These are phyloP conservation scores for Citrullus colocynthis DNA, from an alignment of 306 rosid genomes.

Conservation along the genomic window DNA sequence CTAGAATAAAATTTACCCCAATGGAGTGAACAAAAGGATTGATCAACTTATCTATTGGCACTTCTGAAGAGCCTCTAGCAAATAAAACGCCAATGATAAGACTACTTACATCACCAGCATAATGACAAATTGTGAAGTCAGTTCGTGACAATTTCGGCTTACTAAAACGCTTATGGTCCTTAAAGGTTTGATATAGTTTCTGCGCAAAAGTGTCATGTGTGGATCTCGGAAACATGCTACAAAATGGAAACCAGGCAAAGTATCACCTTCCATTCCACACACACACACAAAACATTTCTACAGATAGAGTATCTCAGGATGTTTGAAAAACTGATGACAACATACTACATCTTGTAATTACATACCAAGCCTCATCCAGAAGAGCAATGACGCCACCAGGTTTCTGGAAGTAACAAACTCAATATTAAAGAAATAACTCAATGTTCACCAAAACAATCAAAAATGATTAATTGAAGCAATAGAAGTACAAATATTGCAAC, in stretches of 20 bases:
- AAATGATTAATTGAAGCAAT: not conserved
- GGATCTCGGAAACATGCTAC: constrained; percentile 98
- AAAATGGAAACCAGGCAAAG: constrained; percentile 24
- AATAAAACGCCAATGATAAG: not conserved
- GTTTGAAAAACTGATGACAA: constrained; percentile 1
- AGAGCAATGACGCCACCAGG: constrained; percentile 96
- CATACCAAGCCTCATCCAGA: constrained; percentile 97
- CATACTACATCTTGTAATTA: constrained; percentile 4
- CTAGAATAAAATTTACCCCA: constrained; percentile 27
- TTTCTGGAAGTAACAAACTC: constrained; percentile 50
- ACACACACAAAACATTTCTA: not conserved
- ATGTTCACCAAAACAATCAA: not conserved
- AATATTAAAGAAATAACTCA: constrained; percentile 20
- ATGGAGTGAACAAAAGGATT: not conserved
- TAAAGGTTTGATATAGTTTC: constrained; percentile 85
- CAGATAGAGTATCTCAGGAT: not conserved
- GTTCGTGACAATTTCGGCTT: constrained; percentile 88
- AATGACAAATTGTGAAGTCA: constrained; percentile 73
- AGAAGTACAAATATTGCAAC: not conserved
- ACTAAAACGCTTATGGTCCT: constrained; percentile 79
- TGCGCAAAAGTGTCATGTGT: constrained; percentile 80
- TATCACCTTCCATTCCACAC: constrained; percentile 15
- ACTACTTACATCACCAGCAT: constrained; percentile 89
- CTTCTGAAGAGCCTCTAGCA: not conserved
- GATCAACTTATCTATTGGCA: not conserved